Evolutionary conservation across 805 yeast genomes (phyloP), one percentile per base, ranked within the genome.

Genomic region (Nakazawaea pomicola): DNA sequence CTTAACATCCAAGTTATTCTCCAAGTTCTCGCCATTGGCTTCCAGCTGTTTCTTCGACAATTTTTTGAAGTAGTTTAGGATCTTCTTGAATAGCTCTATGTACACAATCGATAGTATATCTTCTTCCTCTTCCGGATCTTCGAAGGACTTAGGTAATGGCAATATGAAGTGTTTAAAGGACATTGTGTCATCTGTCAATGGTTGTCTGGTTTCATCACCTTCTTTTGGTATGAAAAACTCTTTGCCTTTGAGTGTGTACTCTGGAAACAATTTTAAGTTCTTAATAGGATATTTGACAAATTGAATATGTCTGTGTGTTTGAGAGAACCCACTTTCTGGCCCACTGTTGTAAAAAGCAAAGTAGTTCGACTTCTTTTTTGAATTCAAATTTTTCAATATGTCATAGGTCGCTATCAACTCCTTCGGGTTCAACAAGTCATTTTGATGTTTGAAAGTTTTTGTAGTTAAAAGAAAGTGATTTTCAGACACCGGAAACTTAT

Each of bases 321-420:
- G 93, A 0, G 96, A 88, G n/a, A 96, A 95, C 1, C 98, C 99
- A 47, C 95, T 78, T 50, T 78, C 72, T 15, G 80, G 78, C 6
- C 99, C 99, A 55, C 87, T 80, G 60, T 91, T 91, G 71, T 78
- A 91, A 60, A 91, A 91, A 0, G 89, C 89, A 57, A 90, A 68
- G 21, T 62, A 65, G 12, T 58, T 65, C 17, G 57, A 62, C 2
- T 55, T 38, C 42, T 61, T 59, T 4, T 45, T 50, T 9, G 52
- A 44, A 51, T 77, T 76, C 38, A 83, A 63, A 14, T 62, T 63
- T 12, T 60, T 56, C 46, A 91, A 63, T 17, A 85, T 65, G 4
- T 73, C 56, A 55, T 76, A 76, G 4, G 83, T 68, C 0, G 80
- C 74, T 28, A 62, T 55, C 45, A 91, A 67, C 51, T 91, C 97